phyloP scores from a whole-genome alignment of 2,329 filamentous ascomycete genomes.

The Emmonsiellopsis sp. region DNA sequence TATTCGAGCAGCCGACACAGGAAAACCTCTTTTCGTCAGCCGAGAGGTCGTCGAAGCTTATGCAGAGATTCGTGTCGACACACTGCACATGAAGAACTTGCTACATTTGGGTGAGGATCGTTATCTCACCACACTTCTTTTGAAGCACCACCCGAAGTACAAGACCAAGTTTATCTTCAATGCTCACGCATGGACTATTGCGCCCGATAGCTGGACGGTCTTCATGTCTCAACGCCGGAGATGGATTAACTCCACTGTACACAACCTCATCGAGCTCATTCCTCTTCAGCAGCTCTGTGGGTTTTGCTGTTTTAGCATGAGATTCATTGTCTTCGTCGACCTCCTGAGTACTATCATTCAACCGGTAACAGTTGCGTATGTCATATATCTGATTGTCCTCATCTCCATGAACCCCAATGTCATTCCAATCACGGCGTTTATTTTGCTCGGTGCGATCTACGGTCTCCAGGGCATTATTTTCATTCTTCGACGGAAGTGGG shows the following conservation, averaged over 20 bases:
- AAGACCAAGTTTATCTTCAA: constrained; percentile 96
- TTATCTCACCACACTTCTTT: constrained; percentile 85
- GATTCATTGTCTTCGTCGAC: constrained; percentile 93
- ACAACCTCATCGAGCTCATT: constrained; percentile 94
- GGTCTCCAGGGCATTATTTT: constrained; percentile 96
- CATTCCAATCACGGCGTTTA: constrained; percentile 76
- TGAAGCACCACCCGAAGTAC: constrained; percentile 87
- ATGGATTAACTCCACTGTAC: constrained; percentile 99
- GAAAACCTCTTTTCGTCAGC: constrained; percentile 94
- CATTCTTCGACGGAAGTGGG: constrained; percentile 93
- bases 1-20: constrained; percentile 84
- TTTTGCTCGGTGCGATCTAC: constrained; percentile 90
- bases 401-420: constrained; percentile 53
- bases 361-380: constrained; percentile 82
- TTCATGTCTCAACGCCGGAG: constrained; percentile 97
- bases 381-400: constrained; percentile 77
- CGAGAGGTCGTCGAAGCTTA: constrained; percentile 83
- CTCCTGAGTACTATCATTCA: constrained; percentile 85
- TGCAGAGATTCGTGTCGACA: constrained; percentile 89
- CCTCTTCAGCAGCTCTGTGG: constrained; percentile 89
- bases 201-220: constrained; percentile 85
- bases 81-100: constrained; percentile 97
- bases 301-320: constrained; percentile 99
- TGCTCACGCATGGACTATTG: constrained; percentile 93
- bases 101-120: constrained; percentile 95